Evolutionary conservation across 2,329 filamentous ascomycete genomes (phyloP), one percentile per base, ranked within the genome.

Genomic region (Alternaria atra): DNA sequence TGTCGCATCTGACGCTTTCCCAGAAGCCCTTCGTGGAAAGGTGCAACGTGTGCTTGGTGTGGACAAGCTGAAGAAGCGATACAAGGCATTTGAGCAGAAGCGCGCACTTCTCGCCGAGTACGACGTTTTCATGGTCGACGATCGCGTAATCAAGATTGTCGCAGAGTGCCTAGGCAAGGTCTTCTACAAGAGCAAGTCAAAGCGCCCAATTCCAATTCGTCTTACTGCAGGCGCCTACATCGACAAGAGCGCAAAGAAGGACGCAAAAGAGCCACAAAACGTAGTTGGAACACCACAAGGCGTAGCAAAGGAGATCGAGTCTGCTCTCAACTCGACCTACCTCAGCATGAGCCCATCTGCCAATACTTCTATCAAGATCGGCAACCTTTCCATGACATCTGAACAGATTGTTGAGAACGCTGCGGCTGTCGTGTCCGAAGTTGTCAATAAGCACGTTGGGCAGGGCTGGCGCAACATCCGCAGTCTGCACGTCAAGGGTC

Each of bases 91-190:
- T 80, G 95, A 99, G 83, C 89, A 88, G 47, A 76, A 77, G 66
- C 86, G 95, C 66, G 92, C 95, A 79, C 86, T 99, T 35, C 87
- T 90, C 64, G 84, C 88, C 44, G 92, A 97, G 79, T 93, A 97
- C 80, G 95, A 98, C 77, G 83, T 98, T 58, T 98, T 99, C 83
- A 85, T 99, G 58, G 94, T 91, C 53, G 95, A 99, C 78, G 92
- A 97, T 75, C 86, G 95, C 50, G 91, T 99, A 56, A 82, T 89
- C 64, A 87, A 86, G 60, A 83, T 86, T 61, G 85, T 98, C 61
- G 92, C 94, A 58, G 86, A 87, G 66, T 84, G 89, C 3, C 88
- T 99, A 12, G 95, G 94, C 71, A 98, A 97, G 83, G 90, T 90
- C 2, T 98, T 99, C 80, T 98, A 95, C 86, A 91, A 93, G 83